These are phyloP conservation scores for Pedinophyceae sp. DNA, from an alignment of 139 green algal genomes.

Conservation along the genomic window DNA sequence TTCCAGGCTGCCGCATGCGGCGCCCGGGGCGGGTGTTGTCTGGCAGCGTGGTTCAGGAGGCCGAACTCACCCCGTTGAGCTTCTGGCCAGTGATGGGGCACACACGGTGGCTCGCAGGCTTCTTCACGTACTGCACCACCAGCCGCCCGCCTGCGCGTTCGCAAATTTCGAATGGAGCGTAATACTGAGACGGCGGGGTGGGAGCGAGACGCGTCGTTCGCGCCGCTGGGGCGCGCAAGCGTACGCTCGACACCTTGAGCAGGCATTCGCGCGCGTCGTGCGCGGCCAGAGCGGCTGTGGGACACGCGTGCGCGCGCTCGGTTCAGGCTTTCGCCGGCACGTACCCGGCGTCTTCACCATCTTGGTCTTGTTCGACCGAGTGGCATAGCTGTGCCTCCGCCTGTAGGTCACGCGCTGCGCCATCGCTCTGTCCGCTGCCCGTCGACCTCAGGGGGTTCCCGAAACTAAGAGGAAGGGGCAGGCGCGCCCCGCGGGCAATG, in stretches of 20 bases:
- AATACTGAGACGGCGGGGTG: not conserved
- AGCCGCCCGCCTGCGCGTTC: constrained; percentile 64
- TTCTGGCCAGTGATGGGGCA: constrained; percentile 58
- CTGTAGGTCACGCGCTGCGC: constrained; percentile 63
- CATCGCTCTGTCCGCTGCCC: constrained; percentile 51
- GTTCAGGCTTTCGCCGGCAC: not conserved
- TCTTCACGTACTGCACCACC: constrained; percentile 79
- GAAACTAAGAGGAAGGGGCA: too few relatives aligned
- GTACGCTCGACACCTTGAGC: not conserved
- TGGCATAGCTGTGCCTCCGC: constrained; percentile 83
- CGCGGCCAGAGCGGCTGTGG: not conserved
- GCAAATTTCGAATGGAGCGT: not conserved
- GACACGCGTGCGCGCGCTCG: not conserved
- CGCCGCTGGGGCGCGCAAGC: not conserved
- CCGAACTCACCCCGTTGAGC: constrained; percentile 74
- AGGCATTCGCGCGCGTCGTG: not conserved
- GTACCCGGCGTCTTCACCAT: constrained; percentile 84
- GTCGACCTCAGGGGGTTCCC: too few relatives aligned
- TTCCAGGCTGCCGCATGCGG: too few relatives aligned
- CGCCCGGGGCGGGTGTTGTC: too few relatives aligned
- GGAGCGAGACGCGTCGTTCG: not conserved
- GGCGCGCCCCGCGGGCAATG: too few relatives aligned
- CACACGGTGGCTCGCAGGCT: constrained; percentile 56
- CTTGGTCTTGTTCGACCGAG: constrained; percentile 73
- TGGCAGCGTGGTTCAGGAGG: too few relatives aligned